These are phyloP conservation scores for Mycena rosella DNA, from an alignment of 768 basidiomycete species.

Conservation along the genomic window DNA sequence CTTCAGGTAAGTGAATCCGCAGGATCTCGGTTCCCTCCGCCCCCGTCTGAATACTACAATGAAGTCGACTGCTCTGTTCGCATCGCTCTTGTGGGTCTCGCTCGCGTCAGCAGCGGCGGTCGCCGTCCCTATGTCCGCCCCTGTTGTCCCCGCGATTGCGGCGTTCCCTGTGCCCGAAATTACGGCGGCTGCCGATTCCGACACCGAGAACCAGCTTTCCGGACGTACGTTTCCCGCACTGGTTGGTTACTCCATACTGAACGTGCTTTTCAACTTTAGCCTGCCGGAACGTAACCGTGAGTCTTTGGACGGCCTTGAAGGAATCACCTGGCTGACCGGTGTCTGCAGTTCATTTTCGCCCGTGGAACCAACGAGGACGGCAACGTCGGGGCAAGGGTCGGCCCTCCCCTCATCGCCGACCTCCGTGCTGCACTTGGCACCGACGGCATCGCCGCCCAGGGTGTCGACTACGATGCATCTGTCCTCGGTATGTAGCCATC, in stretches of 20 bases:
- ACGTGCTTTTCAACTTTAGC: background rate
- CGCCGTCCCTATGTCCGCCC: background rate
- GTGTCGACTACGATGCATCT: constrained; percentile 4
- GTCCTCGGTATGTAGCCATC: constrained; percentile 6
- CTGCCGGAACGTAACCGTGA: constrained; percentile 5
- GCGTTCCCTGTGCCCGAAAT: background rate
- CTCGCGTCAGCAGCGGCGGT: constrained; percentile 10
- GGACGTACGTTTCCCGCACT: background rate
- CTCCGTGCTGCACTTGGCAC: constrained; percentile 13
- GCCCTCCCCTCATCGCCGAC: constrained; percentile 10
- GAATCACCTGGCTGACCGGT: background rate
- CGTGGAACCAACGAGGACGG: constrained; percentile 13
- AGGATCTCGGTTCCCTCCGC: too few species aligned
- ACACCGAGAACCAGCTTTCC: constrained; percentile 9
- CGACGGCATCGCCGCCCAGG: constrained; percentile 4
- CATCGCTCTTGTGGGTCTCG: constrained; percentile 8
- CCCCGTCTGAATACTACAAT: background rate
- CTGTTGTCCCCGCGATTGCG: background rate
- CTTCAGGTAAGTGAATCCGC: too few species aligned
- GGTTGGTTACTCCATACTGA: background rate
- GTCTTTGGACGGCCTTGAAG: background rate
- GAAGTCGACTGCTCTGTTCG: constrained; percentile 8
- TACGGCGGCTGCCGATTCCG: background rate
- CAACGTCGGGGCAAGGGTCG: constrained; percentile 2
- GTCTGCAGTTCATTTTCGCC: constrained; percentile 13